A percentile compares a stretch with the other conserved stretches of the same genome.
Evolutionary conservation across 2,329 filamentous ascomycete species (phyloP).

Genomic region (Calonectria leucothoes): DNA sequence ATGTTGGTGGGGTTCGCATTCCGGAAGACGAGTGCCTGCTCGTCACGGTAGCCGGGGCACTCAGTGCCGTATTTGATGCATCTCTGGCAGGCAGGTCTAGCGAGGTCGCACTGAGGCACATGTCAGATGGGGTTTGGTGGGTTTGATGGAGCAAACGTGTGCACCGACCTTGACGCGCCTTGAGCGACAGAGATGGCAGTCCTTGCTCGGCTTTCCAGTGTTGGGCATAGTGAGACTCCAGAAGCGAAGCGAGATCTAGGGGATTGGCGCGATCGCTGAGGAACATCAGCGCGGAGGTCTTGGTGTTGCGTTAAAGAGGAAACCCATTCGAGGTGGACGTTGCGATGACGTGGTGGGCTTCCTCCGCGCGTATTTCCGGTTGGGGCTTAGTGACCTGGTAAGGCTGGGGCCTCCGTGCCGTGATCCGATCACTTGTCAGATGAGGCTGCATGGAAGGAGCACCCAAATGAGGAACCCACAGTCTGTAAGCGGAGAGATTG

Average conservation of each 20-base stretch:
- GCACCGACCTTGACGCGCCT: conserved; percentile 54
- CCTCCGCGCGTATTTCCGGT: background rate
- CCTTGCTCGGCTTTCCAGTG: conserved; percentile 53
- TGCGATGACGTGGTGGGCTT: conserved; percentile 21
- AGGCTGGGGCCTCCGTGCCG: conserved; percentile 24
- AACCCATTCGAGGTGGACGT: conserved; percentile 40
- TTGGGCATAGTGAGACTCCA: conserved; percentile 49
- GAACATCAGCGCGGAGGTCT: conserved; percentile 5
- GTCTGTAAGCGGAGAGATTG: background rate
- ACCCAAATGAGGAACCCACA: background rate
- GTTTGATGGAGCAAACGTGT: conserved; percentile 6
- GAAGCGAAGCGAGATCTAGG: background rate
- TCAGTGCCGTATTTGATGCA: conserved; percentile 54
- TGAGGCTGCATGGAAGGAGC: background rate
- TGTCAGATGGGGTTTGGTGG: conserved; percentile 22
- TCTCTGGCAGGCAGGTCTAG: conserved; percentile 51
- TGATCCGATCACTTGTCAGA: conserved; percentile 14
- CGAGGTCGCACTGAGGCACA: conserved; percentile 52
- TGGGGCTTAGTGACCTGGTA: conserved; percentile 34
- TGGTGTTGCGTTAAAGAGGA: conserved; percentile 36
- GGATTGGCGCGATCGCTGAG: background rate
- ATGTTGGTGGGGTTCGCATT: conserved; percentile 44
- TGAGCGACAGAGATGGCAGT: conserved; percentile 54
- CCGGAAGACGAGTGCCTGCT: conserved; percentile 54
- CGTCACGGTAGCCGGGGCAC: conserved; percentile 54